Base-by-base conservation (phyloP, 331 rosid genomes). In the Malus hybrid region DNA sequence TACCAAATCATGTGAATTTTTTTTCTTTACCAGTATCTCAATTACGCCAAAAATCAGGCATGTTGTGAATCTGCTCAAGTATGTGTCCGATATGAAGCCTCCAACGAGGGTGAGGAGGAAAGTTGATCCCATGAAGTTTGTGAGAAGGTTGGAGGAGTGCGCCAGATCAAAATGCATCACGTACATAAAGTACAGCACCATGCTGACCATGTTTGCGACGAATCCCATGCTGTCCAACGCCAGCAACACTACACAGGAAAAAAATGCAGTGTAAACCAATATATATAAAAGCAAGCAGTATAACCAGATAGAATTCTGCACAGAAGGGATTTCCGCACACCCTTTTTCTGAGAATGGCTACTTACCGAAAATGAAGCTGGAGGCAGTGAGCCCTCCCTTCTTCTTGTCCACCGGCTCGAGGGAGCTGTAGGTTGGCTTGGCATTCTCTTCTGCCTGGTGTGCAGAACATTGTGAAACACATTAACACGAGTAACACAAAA, bases 151-250 rank as follows among this genome's bases (percentile, higher is more conserved):
- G 56, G 97, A 93, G 52, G 98, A 80, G 72, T 80, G 75, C 16
- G 86, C 56, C 18, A 87, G 83, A 81, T 89, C 89, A 76, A 91
- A 88, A 56, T 87, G 85, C 97, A 93, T 87, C 80, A 91, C 93
- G 32, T 57, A 9, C 58, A 79, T 65, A 70, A 93, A 93, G 83
- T 93, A 93, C 18, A 89, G 77, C 24, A 93, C 93, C 82, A 88
- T 19, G 89, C 94, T 93, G 79, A 84, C 93, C 94, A 87, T 88
- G 83, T 87, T 89, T 60, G 93, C 96, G 71, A 93, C 89, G 73
- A 87, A 91, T 1, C 97, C 97, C 94, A 91, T 89, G 79, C 50
- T 89, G 81, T 93, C 98, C 82, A 93, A 86, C 62, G 89, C 86
- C 46, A 88, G 72, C 81, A 91, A 76, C 4, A 80, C 98, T 91